Conservation (phyloP, 2,329 filamentous ascomycete genomes). For the Zymoseptoria passerinii region DNA sequence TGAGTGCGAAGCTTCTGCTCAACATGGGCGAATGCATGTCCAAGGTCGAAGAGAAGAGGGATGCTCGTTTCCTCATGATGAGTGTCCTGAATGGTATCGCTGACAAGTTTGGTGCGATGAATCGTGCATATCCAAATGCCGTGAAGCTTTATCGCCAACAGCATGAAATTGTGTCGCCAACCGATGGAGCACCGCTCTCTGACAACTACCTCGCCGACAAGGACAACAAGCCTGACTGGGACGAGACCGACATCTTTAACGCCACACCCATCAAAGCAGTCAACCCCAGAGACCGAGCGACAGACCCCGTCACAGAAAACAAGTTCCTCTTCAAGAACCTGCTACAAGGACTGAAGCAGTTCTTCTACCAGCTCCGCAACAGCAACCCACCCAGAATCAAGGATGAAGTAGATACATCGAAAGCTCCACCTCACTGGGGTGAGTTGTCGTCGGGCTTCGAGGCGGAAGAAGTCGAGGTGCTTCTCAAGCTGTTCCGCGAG, state of each 20-base stretch:
- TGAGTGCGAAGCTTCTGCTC: constrained; percentile 92
- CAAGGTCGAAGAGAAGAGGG: constrained; percentile 83
- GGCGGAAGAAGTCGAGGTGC: constrained; percentile 90
- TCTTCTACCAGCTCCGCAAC: constrained; percentile 86
- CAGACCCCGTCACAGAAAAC: constrained; percentile 89
- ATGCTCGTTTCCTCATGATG: constrained; percentile 89
- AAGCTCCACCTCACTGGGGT: constrained; percentile 81
- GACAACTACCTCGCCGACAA: constrained; percentile 82
- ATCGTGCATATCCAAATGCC: constrained; percentile 87
- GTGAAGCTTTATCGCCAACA: constrained; percentile 82
- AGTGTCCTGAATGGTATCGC: constrained; percentile 97
- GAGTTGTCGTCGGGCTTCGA: constrained; percentile 96
- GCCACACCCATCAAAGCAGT: constrained; percentile 94
- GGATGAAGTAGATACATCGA: constrained; percentile 60
- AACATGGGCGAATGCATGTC: constrained; percentile 99
- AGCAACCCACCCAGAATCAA: constrained; percentile 62
- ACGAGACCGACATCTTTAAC: constrained; percentile 94
- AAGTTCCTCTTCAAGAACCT: constrained; percentile 97
- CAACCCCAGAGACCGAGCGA: constrained; percentile 78
- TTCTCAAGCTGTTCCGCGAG: constrained; percentile 95
- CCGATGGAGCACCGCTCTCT: constrained; percentile 46
- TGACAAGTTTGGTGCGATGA: constrained; percentile 98
- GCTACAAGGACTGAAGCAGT: constrained; percentile 90
- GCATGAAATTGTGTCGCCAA: constrained; percentile 48
- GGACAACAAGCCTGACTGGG: constrained; percentile 80